Base-by-base conservation (phyloP, 768 basidiomycete genomes). In the Agrocybe praecox region DNA sequence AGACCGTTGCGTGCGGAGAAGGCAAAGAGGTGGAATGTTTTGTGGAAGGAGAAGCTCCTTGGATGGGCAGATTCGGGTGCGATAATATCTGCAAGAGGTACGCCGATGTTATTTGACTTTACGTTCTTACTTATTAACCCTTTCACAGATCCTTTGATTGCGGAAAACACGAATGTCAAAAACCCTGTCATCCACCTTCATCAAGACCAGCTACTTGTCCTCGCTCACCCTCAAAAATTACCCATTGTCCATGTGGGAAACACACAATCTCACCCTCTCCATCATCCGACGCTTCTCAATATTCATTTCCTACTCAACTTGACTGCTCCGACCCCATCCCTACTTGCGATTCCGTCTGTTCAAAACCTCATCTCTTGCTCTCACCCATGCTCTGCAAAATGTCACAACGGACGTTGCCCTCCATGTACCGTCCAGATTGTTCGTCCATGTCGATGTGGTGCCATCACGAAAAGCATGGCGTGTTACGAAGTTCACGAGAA, bases 401-500 rank as follows among this genome's bases (percentile, higher is more conserved):
- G 97, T 65, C 96, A 98, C 67, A 74, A 73, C 17, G 93, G 89
- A 0, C 70, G 80, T 0, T 98, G 96, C 64, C 88, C 89, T 0
- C 90, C 94, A 0, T 98, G 96, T 70, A 68, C 72, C 1, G 82
- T 89, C 49, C 73, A 76, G 45, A 79, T 95, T 42, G 81, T 86
- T 4, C 78, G 89, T 6, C 89, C 91, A 2, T 99, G 97, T 69
- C 81, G 97, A 26, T 98, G 97, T 59, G 96, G 95, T 0, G 76
- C 83, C 17, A 88, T 86, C 2, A 87, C 76, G 5, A 75, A 70
- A 53, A 65, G 78, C 19, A 73, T 87, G 14, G 69, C 76, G 2
- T 98, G 96, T 67, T 72, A 73, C 59, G 76, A 74, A 47, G 69
- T 79, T 14, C 72, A 73, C 44, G 69, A 65, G 23, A 77, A 69